Evolutionary conservation across 2,329 filamentous ascomycete species (phyloP).

Genomic region (Botrytis fragariae): DNA sequence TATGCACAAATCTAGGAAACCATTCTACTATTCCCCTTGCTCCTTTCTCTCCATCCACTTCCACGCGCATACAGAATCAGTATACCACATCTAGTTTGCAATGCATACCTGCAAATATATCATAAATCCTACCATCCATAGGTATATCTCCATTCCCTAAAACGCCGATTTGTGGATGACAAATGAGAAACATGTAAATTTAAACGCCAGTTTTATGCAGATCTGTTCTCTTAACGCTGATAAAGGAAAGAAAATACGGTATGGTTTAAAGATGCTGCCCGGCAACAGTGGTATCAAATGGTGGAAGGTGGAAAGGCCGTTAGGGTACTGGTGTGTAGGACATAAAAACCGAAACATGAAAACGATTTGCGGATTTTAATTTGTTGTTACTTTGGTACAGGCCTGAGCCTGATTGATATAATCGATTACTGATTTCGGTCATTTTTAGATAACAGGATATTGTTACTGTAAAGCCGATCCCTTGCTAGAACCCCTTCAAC

Average conservation of each 20-base stretch:
- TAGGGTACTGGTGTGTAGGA: neutral
- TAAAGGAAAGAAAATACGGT: conserved; percentile 3
- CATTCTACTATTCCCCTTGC: neutral
- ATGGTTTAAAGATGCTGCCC: conserved; percentile 7
- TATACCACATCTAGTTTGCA: conserved; percentile 11
- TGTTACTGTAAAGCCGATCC: neutral
- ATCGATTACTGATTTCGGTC: neutral
- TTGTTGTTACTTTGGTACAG: neutral
- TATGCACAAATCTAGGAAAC: neutral
- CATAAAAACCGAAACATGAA: neutral
- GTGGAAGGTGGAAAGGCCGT: neutral
- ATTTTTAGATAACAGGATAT: neutral
- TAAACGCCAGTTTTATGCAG: conserved; percentile 11
- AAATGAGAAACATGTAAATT: neutral
- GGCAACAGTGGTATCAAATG: neutral
- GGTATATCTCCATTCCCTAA: conserved; percentile 2
- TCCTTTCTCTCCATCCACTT: neutral
- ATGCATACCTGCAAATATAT: conserved; percentile 2
- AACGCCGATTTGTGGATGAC: conserved; percentile 3
- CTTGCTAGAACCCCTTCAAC: neutral
- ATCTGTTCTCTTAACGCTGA: neutral
- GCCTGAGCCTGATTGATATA: neutral
- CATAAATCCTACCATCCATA: conserved; percentile 12
- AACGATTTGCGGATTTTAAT: neutral
- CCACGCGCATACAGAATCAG: neutral